These are phyloP conservation scores for Puccinellia tenuiflora DNA, from an alignment of 176 grass and related monocot genomes.

Conservation along the genomic window DNA sequence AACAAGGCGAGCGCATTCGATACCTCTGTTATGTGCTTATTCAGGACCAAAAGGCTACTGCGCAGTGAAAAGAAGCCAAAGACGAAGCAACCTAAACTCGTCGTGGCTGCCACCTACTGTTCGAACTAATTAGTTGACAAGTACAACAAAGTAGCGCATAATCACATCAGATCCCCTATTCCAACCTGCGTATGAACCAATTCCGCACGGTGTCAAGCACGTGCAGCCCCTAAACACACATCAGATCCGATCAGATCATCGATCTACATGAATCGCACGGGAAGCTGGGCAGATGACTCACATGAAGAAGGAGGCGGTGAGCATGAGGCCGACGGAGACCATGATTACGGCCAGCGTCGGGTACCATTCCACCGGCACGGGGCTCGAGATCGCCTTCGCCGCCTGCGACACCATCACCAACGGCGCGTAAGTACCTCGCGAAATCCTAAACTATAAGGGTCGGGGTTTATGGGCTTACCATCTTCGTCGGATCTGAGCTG, in stretches of 20 bases:
- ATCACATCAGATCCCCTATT: background rate
- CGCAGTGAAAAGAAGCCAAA: background rate
- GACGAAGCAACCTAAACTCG: background rate
- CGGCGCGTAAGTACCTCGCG: background rate
- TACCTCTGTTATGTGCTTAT: background rate
- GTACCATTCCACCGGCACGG: slow-evolving; percentile 83
- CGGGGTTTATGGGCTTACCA: slow-evolving; percentile 8
- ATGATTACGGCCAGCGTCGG: slow-evolving; percentile 61
- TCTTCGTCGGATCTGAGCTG: slow-evolving; percentile 31
- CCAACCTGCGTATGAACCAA: background rate
- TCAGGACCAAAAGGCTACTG: background rate
- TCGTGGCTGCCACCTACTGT: background rate
- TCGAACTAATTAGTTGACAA: background rate
- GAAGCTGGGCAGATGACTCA: slow-evolving; percentile 13
- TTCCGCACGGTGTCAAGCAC: background rate
- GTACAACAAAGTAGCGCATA: background rate
- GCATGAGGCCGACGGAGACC: slow-evolving; percentile 64
- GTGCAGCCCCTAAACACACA: background rate
- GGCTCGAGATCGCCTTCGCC: slow-evolving; percentile 82
- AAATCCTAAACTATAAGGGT: background rate
- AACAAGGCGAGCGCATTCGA: background rate
- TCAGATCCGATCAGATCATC: slow-evolving; percentile 10
- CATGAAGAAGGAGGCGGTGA: slow-evolving; percentile 96
- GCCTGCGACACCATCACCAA: slow-evolving; percentile 35
- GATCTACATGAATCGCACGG: background rate